These are phyloP conservation scores for Tricholoma flavovirens DNA, from an alignment of 768 basidiomycete species.

Conservation along the genomic window DNA sequence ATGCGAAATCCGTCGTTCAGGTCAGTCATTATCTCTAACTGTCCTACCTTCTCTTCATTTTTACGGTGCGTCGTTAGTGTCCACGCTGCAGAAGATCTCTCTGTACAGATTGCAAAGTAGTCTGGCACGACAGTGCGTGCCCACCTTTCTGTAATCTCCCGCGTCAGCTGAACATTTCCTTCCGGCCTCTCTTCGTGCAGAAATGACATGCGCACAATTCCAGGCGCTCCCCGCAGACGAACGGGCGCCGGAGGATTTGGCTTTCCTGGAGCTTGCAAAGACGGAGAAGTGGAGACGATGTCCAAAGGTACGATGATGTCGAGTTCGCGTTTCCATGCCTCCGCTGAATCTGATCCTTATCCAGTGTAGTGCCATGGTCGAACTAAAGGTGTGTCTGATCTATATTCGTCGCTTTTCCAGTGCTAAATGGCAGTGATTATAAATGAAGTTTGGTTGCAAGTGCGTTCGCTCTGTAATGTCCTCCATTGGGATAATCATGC, in stretches of 20 bases:
- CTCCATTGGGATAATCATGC: too few relatives aligned
- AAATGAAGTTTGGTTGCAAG: not conserved
- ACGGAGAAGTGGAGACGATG: not conserved
- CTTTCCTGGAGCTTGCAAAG: not conserved
- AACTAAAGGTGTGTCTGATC: not conserved
- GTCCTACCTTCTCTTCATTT: not conserved
- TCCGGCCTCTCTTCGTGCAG: not conserved
- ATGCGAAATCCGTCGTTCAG: not conserved
- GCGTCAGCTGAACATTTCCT: too few relatives aligned
- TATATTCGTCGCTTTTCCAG: not conserved
- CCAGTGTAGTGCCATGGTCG: not conserved
- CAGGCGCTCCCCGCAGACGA: not conserved
- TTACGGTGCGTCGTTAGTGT: not conserved
- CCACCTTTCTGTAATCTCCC: too few relatives aligned
- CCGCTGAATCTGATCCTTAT: not conserved
- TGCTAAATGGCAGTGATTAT: not conserved
- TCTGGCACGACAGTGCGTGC: not conserved
- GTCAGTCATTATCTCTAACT: not conserved
- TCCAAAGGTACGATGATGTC: not conserved
- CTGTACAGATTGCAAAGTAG: not conserved
- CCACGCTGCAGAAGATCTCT: not conserved
- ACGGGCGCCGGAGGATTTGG: not conserved
- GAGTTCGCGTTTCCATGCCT: not conserved
- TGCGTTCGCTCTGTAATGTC: not conserved
- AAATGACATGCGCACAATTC: not conserved